These are phyloP conservation scores for Penicillium robsamsonii DNA, from an alignment of 495 filamentous ascomycete species.

Conservation along the genomic window DNA sequence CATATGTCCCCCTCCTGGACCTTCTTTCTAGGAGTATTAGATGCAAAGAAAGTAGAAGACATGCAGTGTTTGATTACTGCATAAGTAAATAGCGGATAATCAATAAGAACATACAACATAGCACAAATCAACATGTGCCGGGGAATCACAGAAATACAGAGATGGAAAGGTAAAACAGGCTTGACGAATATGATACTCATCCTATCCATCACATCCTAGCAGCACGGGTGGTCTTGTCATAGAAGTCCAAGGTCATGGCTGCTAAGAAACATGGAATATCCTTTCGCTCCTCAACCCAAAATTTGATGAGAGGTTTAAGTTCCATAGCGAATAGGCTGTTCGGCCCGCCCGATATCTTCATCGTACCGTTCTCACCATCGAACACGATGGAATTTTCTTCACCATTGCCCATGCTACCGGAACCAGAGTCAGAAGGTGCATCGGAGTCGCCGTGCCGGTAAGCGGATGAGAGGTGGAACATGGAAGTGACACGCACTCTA, in stretches of 20 bases:
- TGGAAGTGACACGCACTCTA: conserved; percentile 78
- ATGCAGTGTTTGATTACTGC: not conserved
- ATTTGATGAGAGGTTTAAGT: conserved; percentile 78
- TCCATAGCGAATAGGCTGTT: conserved; percentile 80
- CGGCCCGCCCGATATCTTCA: conserved; percentile 93
- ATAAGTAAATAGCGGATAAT: not conserved
- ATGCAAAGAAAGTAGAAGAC: not conserved
- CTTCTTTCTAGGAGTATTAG: too few species aligned
- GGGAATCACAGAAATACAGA: conserved; percentile 27
- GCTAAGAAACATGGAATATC: conserved; percentile 92
- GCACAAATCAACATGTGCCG: conserved; percentile 26
- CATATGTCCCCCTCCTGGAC: too few species aligned
- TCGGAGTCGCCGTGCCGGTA: conserved; percentile 56
- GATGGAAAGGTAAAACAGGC: not conserved
- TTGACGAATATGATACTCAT: not conserved
- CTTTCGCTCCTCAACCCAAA: conserved; percentile 89
- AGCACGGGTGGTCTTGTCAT: conserved; percentile 71
- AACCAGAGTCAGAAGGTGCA: conserved; percentile 43
- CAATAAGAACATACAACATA: conserved; percentile 20
- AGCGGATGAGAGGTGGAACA: conserved; percentile 64
- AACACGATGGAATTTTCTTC: conserved; percentile 84
- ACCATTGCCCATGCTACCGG: conserved; percentile 58
- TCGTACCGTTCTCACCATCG: conserved; percentile 92
- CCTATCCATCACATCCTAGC: conserved; percentile 37
- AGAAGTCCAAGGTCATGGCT: conserved; percentile 86